Conservation (phyloP, 164 flowering plant species). For the Vitis cinerea region DNA sequence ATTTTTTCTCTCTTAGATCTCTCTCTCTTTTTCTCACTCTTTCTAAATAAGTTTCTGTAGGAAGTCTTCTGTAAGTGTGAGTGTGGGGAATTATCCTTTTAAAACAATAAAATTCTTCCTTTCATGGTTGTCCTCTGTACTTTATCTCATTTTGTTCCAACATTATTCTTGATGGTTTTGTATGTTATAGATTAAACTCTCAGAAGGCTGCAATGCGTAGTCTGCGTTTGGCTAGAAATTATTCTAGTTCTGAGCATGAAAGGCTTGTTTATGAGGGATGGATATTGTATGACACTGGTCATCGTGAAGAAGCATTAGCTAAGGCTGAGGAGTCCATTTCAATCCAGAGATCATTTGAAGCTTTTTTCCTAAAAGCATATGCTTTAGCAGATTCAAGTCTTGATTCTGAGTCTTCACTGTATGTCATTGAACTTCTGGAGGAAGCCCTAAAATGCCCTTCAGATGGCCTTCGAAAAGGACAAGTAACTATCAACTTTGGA, state of each 20-base stretch:
- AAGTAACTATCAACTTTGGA: slow-evolving; percentile 39
- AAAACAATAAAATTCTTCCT: background rate
- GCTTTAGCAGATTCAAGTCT: slow-evolving; percentile 71
- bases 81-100: background rate
- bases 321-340: slow-evolving; percentile 90
- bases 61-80: too few species aligned
- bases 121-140: background rate
- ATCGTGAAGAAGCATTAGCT: slow-evolving; percentile 88
- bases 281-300: slow-evolving; percentile 79
- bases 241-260: slow-evolving; percentile 56
- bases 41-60: too few species aligned
- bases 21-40: too few species aligned
- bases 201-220: slow-evolving; percentile 95
- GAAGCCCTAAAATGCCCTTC: slow-evolving; percentile 96
- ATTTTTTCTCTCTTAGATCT: background rate
- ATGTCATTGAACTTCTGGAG: slow-evolving; percentile 78
- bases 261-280: slow-evolving; percentile 74
- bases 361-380: slow-evolving; percentile 62
- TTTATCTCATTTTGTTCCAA: background rate
- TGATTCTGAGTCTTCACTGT: slow-evolving; percentile 58
- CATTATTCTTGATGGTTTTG: background rate
- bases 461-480: slow-evolving; percentile 97
- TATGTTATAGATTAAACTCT: slow-evolving; percentile 70
- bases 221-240: slow-evolving; percentile 79
- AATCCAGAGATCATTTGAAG: slow-evolving; percentile 53